Evolutionary conservation across 163 green algal species (phyloP).

Genomic region (Prototheca wickerhamii): DNA sequence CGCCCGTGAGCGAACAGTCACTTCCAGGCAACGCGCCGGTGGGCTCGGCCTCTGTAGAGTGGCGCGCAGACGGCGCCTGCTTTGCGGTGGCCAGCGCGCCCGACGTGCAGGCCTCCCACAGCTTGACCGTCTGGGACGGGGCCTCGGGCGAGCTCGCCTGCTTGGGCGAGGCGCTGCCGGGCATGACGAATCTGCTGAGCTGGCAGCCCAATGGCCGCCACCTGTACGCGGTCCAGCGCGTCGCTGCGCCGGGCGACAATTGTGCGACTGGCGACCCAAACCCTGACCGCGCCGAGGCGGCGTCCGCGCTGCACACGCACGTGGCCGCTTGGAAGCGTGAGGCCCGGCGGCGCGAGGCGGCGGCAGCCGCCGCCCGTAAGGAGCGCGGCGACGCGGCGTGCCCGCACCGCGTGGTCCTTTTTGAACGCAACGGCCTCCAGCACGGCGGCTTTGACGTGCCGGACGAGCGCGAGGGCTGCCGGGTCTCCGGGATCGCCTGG

Average conservation of each 20-base stretch:
- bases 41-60: background rate
- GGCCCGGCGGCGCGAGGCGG: constrained; percentile 14
- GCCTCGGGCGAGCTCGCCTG: constrained; percentile 50
- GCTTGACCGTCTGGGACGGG: constrained; percentile 63
- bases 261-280: background rate
- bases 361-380: constrained; percentile 1
- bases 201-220: constrained; percentile 90
- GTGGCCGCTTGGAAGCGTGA: constrained; percentile 35
- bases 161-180: constrained; percentile 33
- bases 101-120: background rate
- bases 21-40: background rate
- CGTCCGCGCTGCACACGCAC: constrained; percentile 4
- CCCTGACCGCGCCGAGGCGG: background rate
- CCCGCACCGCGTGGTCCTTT: constrained; percentile 54
- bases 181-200: constrained; percentile 41
- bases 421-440: constrained; percentile 77
- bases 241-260: background rate
- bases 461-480: background rate
- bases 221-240: constrained; percentile 51
- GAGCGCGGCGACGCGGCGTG: background rate
- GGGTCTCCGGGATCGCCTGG: constrained; percentile 47
- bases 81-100: constrained; percentile 1
- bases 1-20: background rate
- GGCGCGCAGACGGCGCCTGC: constrained; percentile 1
- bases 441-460: constrained; percentile 72